These are phyloP conservation scores for Castanea mollissima DNA, from an alignment of 306 rosid species.

Conservation along the genomic window DNA sequence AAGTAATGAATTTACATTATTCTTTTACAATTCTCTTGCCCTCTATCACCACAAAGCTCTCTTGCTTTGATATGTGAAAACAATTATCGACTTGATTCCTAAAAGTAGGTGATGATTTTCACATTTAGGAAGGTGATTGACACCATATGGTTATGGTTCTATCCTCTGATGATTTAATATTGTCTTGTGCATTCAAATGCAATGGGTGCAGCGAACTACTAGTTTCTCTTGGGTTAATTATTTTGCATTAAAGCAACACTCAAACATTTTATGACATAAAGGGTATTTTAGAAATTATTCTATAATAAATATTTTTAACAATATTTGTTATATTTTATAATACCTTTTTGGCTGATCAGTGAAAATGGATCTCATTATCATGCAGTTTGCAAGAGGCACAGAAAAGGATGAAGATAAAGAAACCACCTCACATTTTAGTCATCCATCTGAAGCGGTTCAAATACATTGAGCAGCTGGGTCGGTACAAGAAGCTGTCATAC, in stretches of 20 bases:
- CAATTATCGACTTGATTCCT: not conserved
- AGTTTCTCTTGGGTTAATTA: not conserved
- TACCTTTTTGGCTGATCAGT: not conserved
- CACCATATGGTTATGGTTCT: not conserved
- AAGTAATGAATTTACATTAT: not conserved
- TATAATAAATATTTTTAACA: too few relatives aligned
- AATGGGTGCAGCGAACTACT: not conserved
- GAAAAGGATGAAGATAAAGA: conserved; percentile 99
- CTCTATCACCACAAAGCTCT: not conserved
- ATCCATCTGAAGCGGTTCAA: conserved; percentile 98
- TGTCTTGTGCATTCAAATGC: not conserved
- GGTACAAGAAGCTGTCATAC: conserved; percentile 91
- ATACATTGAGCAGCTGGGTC: conserved; percentile 95
- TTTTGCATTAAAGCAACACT: not conserved
- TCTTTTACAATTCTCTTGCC: not conserved
- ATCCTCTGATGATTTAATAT: not conserved
- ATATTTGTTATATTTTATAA: conserved; percentile 4
- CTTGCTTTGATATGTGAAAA: not conserved
- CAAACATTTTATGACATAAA: not conserved
- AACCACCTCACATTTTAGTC: conserved; percentile 91
- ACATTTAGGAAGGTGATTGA: not conserved
- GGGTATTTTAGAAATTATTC: not conserved
- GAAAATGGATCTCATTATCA: conserved; percentile 25
- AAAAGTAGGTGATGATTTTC: not conserved
- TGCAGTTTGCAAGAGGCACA: conserved; percentile 99